Conservation (phyloP, 345 rosid species). For the Eucalyptus guilfoylei region DNA sequence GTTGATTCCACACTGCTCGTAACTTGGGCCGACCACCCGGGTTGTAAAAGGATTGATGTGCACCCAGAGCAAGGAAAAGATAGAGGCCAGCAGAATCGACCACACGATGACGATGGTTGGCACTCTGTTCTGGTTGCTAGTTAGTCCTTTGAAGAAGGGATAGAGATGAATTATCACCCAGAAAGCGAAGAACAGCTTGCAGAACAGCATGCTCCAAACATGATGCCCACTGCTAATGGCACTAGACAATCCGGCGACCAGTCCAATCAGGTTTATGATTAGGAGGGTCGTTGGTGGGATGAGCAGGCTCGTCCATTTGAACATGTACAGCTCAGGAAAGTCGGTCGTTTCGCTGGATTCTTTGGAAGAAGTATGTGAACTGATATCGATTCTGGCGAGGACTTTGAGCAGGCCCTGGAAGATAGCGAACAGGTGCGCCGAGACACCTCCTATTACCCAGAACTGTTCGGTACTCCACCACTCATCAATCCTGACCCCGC, state of each 20-base stretch:
- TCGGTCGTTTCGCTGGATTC: constrained; percentile 14
- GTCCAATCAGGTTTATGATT: constrained; percentile 22
- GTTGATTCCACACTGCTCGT: constrained; percentile 25
- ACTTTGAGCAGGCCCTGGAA: constrained; percentile 27
- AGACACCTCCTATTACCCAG: constrained; percentile 31
- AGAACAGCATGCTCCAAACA: constrained; percentile 27
- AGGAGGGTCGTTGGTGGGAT: constrained; percentile 31
- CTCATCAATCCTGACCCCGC: constrained; percentile 26
- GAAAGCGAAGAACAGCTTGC: constrained; percentile 30
- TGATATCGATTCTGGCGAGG: constrained; percentile 13
- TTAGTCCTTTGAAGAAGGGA: constrained; percentile 30
- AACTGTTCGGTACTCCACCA: constrained; percentile 47
- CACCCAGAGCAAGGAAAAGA: constrained; percentile 31
- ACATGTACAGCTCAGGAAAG: constrained; percentile 14
- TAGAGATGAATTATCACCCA: constrained; percentile 38
- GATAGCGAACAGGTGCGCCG: constrained; percentile 27
- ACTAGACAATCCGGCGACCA: constrained; percentile 23
- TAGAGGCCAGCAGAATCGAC: constrained; percentile 29
- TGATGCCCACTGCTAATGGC: constrained; percentile 20
- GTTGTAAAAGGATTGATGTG: constrained; percentile 26
- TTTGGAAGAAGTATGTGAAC: constrained; percentile 11
- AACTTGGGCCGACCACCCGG: constrained; percentile 19
- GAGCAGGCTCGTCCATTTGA: constrained; percentile 37
- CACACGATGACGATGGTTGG: constrained; percentile 33
- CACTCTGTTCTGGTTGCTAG: constrained; percentile 22